A percentile compares a stretch with the other conserved stretches of the same genome.
Evolutionary conservation across 2,329 filamentous ascomycete species (phyloP).

Genomic region (Erysiphe pisi): DNA sequence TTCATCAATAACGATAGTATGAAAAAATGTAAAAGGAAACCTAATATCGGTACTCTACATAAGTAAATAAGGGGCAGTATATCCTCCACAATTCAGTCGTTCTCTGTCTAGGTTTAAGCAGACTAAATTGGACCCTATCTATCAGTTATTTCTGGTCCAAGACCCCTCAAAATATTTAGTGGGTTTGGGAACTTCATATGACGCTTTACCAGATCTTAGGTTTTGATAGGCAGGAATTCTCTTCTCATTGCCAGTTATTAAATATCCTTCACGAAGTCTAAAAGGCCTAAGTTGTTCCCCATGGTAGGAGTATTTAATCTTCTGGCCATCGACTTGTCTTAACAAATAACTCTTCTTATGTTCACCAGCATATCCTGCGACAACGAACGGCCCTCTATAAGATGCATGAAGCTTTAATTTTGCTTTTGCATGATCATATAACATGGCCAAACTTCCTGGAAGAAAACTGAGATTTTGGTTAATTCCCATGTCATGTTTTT

Average conservation of each 20-base stretch:
- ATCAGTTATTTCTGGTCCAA: background rate
- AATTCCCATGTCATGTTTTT: no score
- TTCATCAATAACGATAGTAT: no score
- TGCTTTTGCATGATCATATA: no score
- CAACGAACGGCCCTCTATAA: no score
- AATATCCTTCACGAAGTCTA: background rate
- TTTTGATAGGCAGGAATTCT: slow-evolving; percentile 12
- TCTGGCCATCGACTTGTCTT: background rate
- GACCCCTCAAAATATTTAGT: background rate
- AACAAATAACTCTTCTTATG: background rate
- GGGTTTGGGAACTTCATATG: background rate
- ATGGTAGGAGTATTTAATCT: background rate
- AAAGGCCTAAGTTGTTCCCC: background rate
- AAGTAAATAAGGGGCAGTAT: no score
- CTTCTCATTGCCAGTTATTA: background rate
- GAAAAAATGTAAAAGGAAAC: no score
- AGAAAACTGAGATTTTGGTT: no score
- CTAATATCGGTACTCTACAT: no score
- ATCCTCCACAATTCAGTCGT: background rate
- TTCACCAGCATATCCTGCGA: background rate
- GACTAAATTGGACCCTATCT: background rate
- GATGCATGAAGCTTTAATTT: no score
- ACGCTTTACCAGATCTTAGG: slow-evolving; percentile 13
- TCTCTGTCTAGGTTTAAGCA: background rate
- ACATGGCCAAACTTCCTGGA: no score